phyloP scores from a whole-genome alignment of 2,329 filamentous ascomycete species.

The Exophiala aquamarina region DNA sequence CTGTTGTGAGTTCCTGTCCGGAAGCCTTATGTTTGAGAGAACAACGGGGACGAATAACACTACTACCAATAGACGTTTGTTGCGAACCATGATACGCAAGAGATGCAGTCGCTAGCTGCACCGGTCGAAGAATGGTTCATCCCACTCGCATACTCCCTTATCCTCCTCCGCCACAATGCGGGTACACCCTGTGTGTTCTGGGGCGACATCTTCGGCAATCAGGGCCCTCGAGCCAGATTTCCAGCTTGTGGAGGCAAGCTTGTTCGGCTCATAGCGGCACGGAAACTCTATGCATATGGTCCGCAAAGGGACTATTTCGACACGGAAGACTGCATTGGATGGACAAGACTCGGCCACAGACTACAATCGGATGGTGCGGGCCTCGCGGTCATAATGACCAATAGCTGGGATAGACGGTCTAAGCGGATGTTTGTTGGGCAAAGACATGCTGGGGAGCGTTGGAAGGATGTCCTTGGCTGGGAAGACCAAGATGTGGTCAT shows the following conservation, averaged over 20 bases:
- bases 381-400: constrained; percentile 61
- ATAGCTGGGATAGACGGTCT: constrained; percentile 37
- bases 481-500: constrained; percentile 57
- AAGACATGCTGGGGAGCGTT: constrained; percentile 58
- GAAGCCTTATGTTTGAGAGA: background rate
- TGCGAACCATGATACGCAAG: constrained; percentile 51
- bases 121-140: constrained; percentile 53
- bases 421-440: constrained; percentile 65
- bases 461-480: constrained; percentile 63
- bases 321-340: constrained; percentile 61
- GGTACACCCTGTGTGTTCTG: constrained; percentile 71
- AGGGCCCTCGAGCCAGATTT: constrained; percentile 53
- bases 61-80: constrained; percentile 32
- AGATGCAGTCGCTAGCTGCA: constrained; percentile 20
- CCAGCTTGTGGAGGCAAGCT: constrained; percentile 57
- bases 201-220: constrained; percentile 66
- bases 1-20: constrained; percentile 38
- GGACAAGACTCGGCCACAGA: constrained; percentile 50
- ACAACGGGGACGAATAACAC: background rate
- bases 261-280: constrained; percentile 60
- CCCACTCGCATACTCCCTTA: constrained; percentile 69
- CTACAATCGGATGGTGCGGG: constrained; percentile 37
- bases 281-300: constrained; percentile 68
- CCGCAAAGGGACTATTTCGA: constrained; percentile 65
- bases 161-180: constrained; percentile 60